Conservation (phyloP, 2,329 filamentous ascomycete species). For the Stachybotrys chartarum region DNA sequence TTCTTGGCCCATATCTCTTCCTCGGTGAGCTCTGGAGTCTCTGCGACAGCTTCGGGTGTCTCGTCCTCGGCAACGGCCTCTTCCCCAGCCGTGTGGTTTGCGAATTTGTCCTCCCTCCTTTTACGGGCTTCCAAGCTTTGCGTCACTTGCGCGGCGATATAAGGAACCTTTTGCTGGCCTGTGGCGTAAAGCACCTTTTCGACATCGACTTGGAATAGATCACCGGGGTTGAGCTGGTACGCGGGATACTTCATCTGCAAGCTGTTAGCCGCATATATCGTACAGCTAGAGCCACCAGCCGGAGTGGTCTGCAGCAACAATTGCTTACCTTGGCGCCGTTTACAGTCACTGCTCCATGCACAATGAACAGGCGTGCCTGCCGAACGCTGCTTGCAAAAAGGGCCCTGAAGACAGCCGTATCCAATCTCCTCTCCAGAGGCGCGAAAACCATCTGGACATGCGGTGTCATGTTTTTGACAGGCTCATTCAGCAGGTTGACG, state of each 20-base stretch:
- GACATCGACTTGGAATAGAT: slow-evolving; percentile 94
- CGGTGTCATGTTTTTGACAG: slow-evolving; percentile 53
- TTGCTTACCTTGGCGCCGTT: slow-evolving; percentile 82
- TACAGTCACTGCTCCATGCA: slow-evolving; percentile 89
- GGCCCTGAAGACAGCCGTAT: slow-evolving; percentile 90
- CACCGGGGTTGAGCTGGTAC: slow-evolving; percentile 92
- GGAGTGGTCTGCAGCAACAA: neutral
- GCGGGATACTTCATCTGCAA: slow-evolving; percentile 80
- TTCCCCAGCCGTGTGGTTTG: slow-evolving; percentile 3
- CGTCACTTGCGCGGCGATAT: slow-evolving; percentile 14
- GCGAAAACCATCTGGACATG: slow-evolving; percentile 97
- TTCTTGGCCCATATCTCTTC: slow-evolving; percentile 17
- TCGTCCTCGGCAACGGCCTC: slow-evolving; percentile 5
- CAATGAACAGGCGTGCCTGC: slow-evolving; percentile 89
- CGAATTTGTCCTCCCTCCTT: slow-evolving; percentile 17
- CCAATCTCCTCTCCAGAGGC: slow-evolving; percentile 81
- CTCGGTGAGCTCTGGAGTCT: slow-evolving; percentile 12
- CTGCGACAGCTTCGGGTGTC: slow-evolving; percentile 11
- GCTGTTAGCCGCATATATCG: slow-evolving; percentile 6
- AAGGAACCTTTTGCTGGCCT: slow-evolving; percentile 57
- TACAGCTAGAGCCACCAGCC: neutral
- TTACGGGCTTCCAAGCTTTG: slow-evolving; percentile 17
- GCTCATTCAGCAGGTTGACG: slow-evolving; percentile 25
- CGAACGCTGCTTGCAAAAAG: slow-evolving; percentile 89
- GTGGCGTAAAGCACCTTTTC: slow-evolving; percentile 86